Percentiles rank a stretch among this genome's conserved stretches.
phyloP scores from a whole-genome alignment of 495 filamentous ascomycete species.

The Neurospora terricola region DNA sequence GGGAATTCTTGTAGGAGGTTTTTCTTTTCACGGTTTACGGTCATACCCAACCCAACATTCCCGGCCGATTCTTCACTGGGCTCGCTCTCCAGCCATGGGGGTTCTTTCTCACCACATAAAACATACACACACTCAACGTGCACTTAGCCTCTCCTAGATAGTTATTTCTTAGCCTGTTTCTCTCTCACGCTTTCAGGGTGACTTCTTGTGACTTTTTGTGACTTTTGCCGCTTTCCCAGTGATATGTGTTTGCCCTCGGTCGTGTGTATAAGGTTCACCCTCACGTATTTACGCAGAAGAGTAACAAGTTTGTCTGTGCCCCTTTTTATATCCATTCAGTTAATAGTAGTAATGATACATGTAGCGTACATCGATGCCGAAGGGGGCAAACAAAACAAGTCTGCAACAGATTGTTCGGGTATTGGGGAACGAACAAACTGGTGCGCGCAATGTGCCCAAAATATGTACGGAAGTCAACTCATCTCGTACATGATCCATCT shows the following conservation, averaged over 20 bases:
- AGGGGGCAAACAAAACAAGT: not conserved
- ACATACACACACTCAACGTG: not conserved
- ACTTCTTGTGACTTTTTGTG: not conserved
- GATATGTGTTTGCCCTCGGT: not conserved
- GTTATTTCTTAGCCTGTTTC: not conserved
- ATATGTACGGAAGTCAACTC: not conserved
- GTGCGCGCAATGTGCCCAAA: not conserved
- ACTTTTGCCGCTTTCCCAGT: not conserved
- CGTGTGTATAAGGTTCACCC: not conserved
- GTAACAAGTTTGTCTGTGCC: not conserved
- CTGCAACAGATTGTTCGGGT: not conserved
- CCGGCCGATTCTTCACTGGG: not conserved
- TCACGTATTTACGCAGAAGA: not conserved
- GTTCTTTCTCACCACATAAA: not conserved
- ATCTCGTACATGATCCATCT: not conserved
- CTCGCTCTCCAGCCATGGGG: not conserved
- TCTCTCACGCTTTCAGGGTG: not conserved
- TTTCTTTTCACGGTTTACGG: not conserved
- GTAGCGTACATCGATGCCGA: conserved; percentile 2
- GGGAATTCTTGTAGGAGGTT: not conserved
- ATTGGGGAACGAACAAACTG: not conserved
- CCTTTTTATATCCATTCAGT: not conserved
- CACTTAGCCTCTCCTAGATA: not conserved
- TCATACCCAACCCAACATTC: not conserved
- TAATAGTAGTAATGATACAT: conserved; percentile 6